These are phyloP conservation scores for Xerocomus nothofagi DNA, from an alignment of 1,284 basidiomycete genomes.

Conservation along the genomic window DNA sequence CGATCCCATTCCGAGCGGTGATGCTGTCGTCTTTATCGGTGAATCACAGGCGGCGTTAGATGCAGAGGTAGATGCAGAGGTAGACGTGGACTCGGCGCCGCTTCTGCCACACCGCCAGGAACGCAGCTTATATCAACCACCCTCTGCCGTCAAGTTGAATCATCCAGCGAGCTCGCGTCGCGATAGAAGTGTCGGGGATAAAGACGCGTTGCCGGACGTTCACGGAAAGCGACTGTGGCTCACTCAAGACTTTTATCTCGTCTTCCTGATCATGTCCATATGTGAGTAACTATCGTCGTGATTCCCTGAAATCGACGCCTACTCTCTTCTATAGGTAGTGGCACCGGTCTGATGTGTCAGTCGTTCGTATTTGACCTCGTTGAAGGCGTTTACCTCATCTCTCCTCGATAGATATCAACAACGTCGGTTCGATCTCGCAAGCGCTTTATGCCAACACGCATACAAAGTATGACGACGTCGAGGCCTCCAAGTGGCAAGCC, in stretches of 20 bases:
- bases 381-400: not conserved
- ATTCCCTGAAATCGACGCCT: not conserved
- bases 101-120: conserved; percentile 19
- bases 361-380: conserved; percentile 8
- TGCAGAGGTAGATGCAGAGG: conserved; percentile 19
- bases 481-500: conserved; percentile 78
- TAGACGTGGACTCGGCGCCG: conserved; percentile 15
- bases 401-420: conserved; percentile 76
- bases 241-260: conserved; percentile 71
- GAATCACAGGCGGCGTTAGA: conserved; percentile 32
- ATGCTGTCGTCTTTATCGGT: conserved; percentile 22
- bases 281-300: conserved; percentile 45
- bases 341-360: conserved; percentile 87
- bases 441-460: conserved; percentile 75
- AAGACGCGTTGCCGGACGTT: conserved; percentile 40
- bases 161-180: not conserved
- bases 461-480: conserved; percentile 59
- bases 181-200: conserved; percentile 12
- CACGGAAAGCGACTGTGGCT: conserved; percentile 48
- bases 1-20: conserved; percentile 13
- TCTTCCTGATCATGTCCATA: conserved; percentile 70
- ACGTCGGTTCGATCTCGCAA: conserved; percentile 90
- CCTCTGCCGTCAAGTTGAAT: conserved; percentile 18
- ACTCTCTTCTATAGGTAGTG: conserved; percentile 58
- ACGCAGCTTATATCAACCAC: conserved; percentile 6